Conservation (phyloP, 129 eudicot species). For the Chrysanthemum lavandulifolium region DNA sequence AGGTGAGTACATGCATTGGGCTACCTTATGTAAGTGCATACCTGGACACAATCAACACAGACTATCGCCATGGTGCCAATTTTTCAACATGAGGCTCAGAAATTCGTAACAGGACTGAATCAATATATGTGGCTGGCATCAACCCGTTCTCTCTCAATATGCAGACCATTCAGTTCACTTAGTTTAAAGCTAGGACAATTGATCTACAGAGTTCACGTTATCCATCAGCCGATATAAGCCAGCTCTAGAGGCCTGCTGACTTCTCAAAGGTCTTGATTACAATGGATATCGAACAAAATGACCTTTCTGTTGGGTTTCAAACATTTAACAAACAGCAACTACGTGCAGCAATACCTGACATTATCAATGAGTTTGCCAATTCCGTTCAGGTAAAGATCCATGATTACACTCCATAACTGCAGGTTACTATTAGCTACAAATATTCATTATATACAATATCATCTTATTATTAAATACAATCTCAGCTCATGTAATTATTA, state of each 20-base stretch:
- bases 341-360: slow-evolving; percentile 43
- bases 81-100: slow-evolving; percentile 88
- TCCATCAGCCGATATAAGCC: slow-evolving; percentile 34
- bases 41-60: slow-evolving; percentile 65
- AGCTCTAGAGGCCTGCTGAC: slow-evolving; percentile 53
- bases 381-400: slow-evolving; percentile 43
- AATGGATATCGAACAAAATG: slow-evolving; percentile 73
- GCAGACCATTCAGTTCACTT: slow-evolving; percentile 62
- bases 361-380: slow-evolving; percentile 44
- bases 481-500: too few species aligned
- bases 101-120: slow-evolving; percentile 48
- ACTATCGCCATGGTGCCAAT: slow-evolving; percentile 74
- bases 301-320: slow-evolving; percentile 53
- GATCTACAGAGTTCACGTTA: slow-evolving; percentile 51
- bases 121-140: slow-evolving; percentile 51
- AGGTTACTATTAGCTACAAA: too few species aligned
- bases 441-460: too few species aligned
- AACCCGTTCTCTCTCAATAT: slow-evolving; percentile 76
- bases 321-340: slow-evolving; percentile 39
- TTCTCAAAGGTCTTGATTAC: slow-evolving; percentile 62
- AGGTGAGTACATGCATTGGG: slow-evolving; percentile 64
- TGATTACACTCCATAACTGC: too few species aligned
- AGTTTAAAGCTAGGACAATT: slow-evolving; percentile 50
- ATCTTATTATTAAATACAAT: too few species aligned
- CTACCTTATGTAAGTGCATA: slow-evolving; percentile 67